Conservation (phyloP, 805 yeast genomes). For the Candida endomychidarum region DNA sequence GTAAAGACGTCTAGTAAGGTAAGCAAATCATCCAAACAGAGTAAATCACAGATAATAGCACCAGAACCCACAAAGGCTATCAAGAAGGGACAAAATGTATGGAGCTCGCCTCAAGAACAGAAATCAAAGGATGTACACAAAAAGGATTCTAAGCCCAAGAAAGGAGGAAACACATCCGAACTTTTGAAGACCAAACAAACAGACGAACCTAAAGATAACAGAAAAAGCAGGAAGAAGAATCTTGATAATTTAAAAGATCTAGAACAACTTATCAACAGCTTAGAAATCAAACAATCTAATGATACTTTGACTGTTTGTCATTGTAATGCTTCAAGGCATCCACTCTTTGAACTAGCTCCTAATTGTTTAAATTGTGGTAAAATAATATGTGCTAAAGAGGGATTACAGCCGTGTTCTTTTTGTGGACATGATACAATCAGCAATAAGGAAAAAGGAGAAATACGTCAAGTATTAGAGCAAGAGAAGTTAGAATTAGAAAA, state of each 20-base stretch:
- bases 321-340: constrained; percentile 87
- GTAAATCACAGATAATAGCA: background rate
- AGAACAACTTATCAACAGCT: constrained; percentile 57
- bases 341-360: constrained; percentile 85
- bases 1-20: constrained; percentile 21
- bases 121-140: background rate
- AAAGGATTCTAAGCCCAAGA: constrained; percentile 3
- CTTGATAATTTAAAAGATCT: constrained; percentile 61
- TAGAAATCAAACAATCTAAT: constrained; percentile 34
- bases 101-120: constrained; percentile 5
- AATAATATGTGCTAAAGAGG: constrained; percentile 87
- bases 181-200: constrained; percentile 9
- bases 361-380: constrained; percentile 94
- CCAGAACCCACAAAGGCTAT: constrained; percentile 2
- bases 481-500: constrained; percentile 49
- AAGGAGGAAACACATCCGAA: constrained; percentile 13
- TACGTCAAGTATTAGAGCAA: constrained; percentile 49
- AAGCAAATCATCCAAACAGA: background rate
- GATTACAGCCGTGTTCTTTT: constrained; percentile 83
- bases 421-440: constrained; percentile 73
- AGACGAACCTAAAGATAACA: constrained; percentile 20
- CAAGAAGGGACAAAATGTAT: too few relatives aligned
- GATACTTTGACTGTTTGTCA: constrained; percentile 47
- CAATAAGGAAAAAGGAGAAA: constrained; percentile 58
- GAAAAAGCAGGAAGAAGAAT: constrained; percentile 42